Evolutionary conservation across 768 basidiomycete genomes (phyloP).

Genomic region (Lanmaoa rubissima): DNA sequence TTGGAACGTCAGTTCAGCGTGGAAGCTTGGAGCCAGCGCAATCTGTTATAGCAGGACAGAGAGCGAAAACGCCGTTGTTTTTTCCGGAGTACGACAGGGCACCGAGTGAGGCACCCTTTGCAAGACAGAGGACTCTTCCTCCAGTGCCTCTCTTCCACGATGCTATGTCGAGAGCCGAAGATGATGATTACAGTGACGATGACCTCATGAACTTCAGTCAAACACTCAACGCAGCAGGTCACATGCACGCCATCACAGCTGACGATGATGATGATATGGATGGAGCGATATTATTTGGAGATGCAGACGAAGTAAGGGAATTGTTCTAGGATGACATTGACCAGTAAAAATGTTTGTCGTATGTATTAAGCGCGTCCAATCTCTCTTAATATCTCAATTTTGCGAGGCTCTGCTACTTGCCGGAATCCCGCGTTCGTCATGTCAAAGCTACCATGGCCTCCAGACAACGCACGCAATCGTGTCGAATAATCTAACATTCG

Average conservation of each 20-base stretch:
- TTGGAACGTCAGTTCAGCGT: slow-evolving; percentile 24
- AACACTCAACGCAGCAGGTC: slow-evolving; percentile 55
- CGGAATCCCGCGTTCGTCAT: slow-evolving; percentile 78
- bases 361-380: slow-evolving; percentile 62
- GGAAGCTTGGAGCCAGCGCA: slow-evolving; percentile 31
- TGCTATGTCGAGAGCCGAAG: slow-evolving; percentile 28
- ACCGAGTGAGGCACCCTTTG: slow-evolving; percentile 36
- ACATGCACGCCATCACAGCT: slow-evolving; percentile 53
- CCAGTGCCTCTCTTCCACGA: slow-evolving; percentile 46
- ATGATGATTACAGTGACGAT: slow-evolving; percentile 39
- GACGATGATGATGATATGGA: slow-evolving; percentile 80
- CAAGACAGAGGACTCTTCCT: slow-evolving; percentile 29
- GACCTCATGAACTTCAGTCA: slow-evolving; percentile 79
- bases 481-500: slow-evolving; percentile 79
- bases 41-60: slow-evolving; percentile 23
- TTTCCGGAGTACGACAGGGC: slow-evolving; percentile 59
- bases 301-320: slow-evolving; percentile 76
- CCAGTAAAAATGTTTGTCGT: slow-evolving; percentile 8
- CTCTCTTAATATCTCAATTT: slow-evolving; percentile 71
- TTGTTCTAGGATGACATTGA: slow-evolving; percentile 37
- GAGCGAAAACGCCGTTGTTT: slow-evolving; percentile 67
- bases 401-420: slow-evolving; percentile 58
- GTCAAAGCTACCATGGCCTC: slow-evolving; percentile 80
- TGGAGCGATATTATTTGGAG: slow-evolving; percentile 70
- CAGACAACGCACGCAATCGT: slow-evolving; percentile 74